These are phyloP conservation scores for Eutypa lata DNA, from an alignment of 2,329 filamentous ascomycete genomes.

Conservation along the genomic window DNA sequence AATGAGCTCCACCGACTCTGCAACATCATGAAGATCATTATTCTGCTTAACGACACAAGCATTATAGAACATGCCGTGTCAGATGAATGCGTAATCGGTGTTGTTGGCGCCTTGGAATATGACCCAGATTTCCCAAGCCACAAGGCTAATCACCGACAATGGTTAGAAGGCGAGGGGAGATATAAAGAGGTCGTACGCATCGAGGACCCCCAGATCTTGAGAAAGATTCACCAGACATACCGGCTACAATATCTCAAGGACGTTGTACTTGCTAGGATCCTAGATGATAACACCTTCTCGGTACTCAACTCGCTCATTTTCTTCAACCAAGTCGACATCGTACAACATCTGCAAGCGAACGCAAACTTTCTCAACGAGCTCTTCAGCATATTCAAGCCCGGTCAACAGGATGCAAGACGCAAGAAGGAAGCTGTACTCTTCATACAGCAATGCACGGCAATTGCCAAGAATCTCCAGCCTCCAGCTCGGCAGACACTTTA, in stretches of 20 bases:
- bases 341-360: slow-evolving; percentile 89
- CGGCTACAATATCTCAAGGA: slow-evolving; percentile 96
- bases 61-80: slow-evolving; percentile 94
- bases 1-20: slow-evolving; percentile 85
- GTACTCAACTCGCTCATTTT: slow-evolving; percentile 97
- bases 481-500: slow-evolving; percentile 78
- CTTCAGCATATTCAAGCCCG: slow-evolving; percentile 76
- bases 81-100: slow-evolving; percentile 83
- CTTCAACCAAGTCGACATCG: slow-evolving; percentile 98
- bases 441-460: slow-evolving; percentile 91
- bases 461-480: slow-evolving; percentile 91
- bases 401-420: slow-evolving; percentile 62
- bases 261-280: slow-evolving; percentile 91
- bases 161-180: slow-evolving; percentile 80
- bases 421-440: slow-evolving; percentile 95
- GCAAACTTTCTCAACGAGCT: slow-evolving; percentile 75
- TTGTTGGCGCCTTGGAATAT: slow-evolving; percentile 94
- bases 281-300: slow-evolving; percentile 96
- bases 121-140: slow-evolving; percentile 97
- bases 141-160: slow-evolving; percentile 95
- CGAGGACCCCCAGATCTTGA: slow-evolving; percentile 73
- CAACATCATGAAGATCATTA: slow-evolving; percentile 96
- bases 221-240: slow-evolving; percentile 95
- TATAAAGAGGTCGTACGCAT: slow-evolving; percentile 97
- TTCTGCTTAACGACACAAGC: slow-evolving; percentile 87